phyloP scores from a whole-genome alignment of 306 rosid genomes.

The Psophocarpus tetragonolobus region DNA sequence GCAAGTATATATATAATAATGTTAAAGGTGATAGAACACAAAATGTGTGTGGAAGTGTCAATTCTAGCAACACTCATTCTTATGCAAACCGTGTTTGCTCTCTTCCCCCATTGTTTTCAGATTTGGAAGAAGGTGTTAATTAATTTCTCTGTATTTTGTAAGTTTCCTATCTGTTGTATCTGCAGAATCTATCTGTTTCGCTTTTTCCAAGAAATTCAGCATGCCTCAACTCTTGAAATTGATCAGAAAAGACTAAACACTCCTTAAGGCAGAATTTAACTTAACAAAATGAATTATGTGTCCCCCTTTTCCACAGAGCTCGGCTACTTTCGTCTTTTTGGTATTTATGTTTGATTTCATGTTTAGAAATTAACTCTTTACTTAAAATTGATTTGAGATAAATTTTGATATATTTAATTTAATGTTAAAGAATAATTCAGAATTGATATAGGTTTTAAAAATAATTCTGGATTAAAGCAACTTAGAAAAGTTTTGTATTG shows the following conservation, averaged over 20 bases:
- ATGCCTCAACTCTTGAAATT: background rate
- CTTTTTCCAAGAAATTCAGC: background rate
- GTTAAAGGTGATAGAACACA: slow-evolving; percentile 16
- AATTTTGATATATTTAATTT: no score
- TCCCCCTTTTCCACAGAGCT: no score
- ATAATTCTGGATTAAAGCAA: no score
- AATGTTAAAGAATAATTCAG: no score
- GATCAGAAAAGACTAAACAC: background rate
- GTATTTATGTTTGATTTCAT: no score
- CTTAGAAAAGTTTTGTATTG: no score
- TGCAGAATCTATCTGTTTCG: background rate
- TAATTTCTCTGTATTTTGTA: background rate
- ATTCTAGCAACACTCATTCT: slow-evolving; percentile 17
- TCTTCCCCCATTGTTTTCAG: background rate
- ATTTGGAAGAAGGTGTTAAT: background rate
- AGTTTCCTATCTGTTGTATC: background rate
- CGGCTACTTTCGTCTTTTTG: no score
- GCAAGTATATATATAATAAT: slow-evolving; percentile 30
- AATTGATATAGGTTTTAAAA: no score
- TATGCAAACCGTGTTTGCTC: slow-evolving; percentile 18
- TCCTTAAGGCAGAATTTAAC: background rate
- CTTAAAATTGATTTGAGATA: no score
- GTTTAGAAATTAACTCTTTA: no score
- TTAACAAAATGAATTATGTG: no score
- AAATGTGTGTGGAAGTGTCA: slow-evolving; percentile 1